Evolutionary conservation across 2,329 filamentous ascomycete species (phyloP).

Genomic region (Graphiopsis chlorocephala): DNA sequence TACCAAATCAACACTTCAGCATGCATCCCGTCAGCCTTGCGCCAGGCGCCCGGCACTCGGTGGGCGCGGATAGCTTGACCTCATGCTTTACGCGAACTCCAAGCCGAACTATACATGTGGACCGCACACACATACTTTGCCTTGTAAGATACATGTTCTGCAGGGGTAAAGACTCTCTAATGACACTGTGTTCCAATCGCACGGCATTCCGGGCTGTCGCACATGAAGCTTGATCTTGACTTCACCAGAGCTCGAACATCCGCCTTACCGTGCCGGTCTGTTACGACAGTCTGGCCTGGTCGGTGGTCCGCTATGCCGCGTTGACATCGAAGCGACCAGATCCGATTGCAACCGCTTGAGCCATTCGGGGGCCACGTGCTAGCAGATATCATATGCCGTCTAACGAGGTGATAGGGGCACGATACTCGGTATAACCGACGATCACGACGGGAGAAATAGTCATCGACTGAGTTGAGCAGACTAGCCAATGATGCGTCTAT

Average conservation of each 20-base stretch:
- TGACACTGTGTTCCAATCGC: background rate
- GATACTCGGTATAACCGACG: background rate
- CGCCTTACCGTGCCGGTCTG: background rate
- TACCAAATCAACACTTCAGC: background rate
- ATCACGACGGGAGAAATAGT: background rate
- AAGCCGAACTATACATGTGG: background rate
- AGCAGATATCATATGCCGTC: background rate
- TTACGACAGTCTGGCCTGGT: background rate
- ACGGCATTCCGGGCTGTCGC: background rate
- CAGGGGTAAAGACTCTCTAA: background rate
- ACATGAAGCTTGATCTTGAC: background rate
- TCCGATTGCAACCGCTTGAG: background rate
- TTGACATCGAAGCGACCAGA: background rate
- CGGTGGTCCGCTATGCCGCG: background rate
- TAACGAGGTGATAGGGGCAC: background rate
- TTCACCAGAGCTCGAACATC: background rate
- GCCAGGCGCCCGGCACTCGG: background rate
- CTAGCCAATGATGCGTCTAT: background rate
- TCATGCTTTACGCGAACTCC: background rate
- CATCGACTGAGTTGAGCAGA: background rate
- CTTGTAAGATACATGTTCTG: background rate
- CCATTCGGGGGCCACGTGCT: background rate
- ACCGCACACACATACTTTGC: background rate
- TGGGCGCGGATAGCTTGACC: background rate
- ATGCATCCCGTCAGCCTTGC: background rate